Conservation (phyloP, 495 filamentous ascomycete genomes). For the Acidomyces sp. region DNA sequence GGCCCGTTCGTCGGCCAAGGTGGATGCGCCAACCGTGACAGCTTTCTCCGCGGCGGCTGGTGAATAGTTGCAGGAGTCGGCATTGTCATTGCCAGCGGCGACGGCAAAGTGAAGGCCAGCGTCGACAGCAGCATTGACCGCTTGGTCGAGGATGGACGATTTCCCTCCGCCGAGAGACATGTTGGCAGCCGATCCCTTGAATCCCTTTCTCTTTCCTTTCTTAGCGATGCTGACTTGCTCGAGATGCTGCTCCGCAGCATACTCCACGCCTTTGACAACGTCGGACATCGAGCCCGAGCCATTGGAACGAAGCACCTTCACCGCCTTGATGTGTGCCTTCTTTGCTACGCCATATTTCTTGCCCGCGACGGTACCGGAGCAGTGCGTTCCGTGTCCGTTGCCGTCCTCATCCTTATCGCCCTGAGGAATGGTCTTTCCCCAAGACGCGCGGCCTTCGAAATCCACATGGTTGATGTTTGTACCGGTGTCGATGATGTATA, state of each 20-base stretch:
- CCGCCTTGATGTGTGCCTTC: conserved; percentile 90
- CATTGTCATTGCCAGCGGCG: conserved; percentile 95
- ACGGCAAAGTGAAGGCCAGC: conserved; percentile 94
- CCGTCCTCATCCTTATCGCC: conserved; percentile 82
- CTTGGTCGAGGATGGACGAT: conserved; percentile 73
- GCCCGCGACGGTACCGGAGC: conserved; percentile 92
- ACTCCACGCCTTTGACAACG: conserved; percentile 96
- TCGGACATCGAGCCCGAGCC: conserved; percentile 98
- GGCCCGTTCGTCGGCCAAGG: conserved; percentile 84
- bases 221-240: conserved; percentile 64
- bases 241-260: conserved; percentile 66
- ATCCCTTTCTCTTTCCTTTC: conserved; percentile 68
- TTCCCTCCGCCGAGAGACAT: conserved; percentile 98
- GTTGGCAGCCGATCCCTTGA: conserved; percentile 98
- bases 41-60: conserved; percentile 85
- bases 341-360: conserved; percentile 99
- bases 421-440: conserved; percentile 89
- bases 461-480: conserved; percentile 89
- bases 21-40: conserved; percentile 92
- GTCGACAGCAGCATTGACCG: conserved; percentile 84
- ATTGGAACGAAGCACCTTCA: conserved; percentile 96
- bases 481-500: conserved; percentile 97
- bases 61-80: conserved; percentile 99
- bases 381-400: conserved; percentile 98
- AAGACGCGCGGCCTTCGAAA: conserved; percentile 87